phyloP scores from a whole-genome alignment of 306 rosid species.

The Fagus sylvatica region DNA sequence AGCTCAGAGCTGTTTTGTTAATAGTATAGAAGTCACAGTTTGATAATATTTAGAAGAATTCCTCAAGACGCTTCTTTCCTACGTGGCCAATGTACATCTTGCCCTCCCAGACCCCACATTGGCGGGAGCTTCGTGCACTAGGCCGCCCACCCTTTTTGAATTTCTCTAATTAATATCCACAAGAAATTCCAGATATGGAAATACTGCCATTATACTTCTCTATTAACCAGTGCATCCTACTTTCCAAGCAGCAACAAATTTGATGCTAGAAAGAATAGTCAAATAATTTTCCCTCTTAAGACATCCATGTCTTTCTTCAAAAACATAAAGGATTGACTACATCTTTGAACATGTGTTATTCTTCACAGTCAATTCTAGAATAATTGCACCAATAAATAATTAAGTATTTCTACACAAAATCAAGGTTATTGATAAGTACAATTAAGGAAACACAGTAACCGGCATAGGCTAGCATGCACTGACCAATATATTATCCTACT shows the following conservation, averaged over 20 bases:
- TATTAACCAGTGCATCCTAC: background rate
- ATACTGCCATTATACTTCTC: background rate
- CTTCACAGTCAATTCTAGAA: background rate
- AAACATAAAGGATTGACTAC: background rate
- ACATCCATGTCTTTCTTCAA: background rate
- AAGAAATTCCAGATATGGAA: background rate
- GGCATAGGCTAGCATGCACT: background rate
- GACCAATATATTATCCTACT: no score
- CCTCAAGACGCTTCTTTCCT: background rate
- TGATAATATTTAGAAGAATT: background rate
- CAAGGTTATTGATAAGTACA: background rate
- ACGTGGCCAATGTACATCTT: background rate
- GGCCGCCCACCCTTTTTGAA: background rate
- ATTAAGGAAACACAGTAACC: background rate
- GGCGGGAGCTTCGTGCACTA: no score
- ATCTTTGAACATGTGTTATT: background rate
- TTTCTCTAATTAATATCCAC: background rate
- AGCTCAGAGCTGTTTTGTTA: background rate
- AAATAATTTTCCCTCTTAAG: background rate
- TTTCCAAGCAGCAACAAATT: background rate
- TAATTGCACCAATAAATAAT: background rate
- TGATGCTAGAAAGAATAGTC: background rate
- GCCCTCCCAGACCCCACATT: no score
- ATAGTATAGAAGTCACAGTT: background rate
- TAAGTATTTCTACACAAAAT: background rate